Base-by-base conservation (phyloP, 129 eudicot genomes). In the Apium graveolens region DNA sequence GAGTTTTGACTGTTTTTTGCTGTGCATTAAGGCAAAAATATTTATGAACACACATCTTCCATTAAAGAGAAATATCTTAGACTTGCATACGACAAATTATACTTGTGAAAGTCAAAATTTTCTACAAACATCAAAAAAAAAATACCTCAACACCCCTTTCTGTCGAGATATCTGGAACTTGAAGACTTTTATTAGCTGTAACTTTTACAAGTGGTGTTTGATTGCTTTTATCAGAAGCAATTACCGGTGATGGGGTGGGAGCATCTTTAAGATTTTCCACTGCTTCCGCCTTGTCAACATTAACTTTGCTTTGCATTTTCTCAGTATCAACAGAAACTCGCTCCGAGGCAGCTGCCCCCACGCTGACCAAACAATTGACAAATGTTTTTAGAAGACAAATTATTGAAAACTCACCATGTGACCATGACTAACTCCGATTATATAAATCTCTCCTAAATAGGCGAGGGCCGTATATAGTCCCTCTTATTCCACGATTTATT, bases 101-200 rank as follows among this genome's bases (percentile, higher is more conserved):
- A 39, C 11, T 13, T 2, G 41, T n/a, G 29, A 38, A 75, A 75
- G 31, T 29, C 35, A 42, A 18, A 41, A 39, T 42, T 12, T 41
- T 20, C 24, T 16, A 44, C 60, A 74, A 11, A 44, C 10, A 14
- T 26, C 13, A 74, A 11, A 32, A 44, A 44, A 44, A 27, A 75
- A 72, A 75, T 84, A 90, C 85, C 92, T 79, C 78, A 60, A 78
- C 93, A 51, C 77, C 82, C 27, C 82, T 87, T 48, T 87, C 86
- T 74, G 82, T 45, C 34, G 85, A 85, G 37, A 77, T 49, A 46
- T 79, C 76, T 48, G 39, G 82, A 62, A 82, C 80, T 75, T 89
- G 91, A 26, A 83, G 79, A 65, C 80, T 74, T 84, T 81, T 86
- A 72, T 81, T 43, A 80, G 86, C 78, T 39, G 89, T 72, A 83